Conservation (phyloP, 768 basidiomycete species). For the Fistulinella prunicolor region DNA sequence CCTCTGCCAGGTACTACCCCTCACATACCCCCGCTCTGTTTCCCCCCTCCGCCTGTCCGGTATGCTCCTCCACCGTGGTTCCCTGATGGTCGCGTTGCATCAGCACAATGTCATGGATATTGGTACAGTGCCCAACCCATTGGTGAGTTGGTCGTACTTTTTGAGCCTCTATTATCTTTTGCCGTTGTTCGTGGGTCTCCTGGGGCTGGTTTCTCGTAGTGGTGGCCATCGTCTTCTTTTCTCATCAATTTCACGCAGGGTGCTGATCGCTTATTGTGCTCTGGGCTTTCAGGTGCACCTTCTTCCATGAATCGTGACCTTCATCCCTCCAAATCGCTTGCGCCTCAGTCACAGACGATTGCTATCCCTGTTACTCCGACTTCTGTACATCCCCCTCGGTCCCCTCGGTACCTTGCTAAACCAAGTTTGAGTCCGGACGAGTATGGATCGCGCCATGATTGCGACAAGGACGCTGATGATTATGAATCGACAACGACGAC, state of each 20-base stretch:
- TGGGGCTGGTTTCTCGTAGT: no score
- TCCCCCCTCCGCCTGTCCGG: conserved; percentile 12
- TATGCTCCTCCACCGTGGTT: conserved; percentile 17
- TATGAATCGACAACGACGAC: conserved; percentile 28
- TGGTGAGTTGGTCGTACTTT: conserved; percentile 26
- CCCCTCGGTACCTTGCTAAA: conserved; percentile 1
- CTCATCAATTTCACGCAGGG: no score
- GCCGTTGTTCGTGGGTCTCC: no score
- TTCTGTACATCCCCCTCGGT: background rate
- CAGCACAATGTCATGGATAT: conserved; percentile 18
- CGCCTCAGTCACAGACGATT: conserved; percentile 5
- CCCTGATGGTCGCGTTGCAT: conserved; percentile 6
- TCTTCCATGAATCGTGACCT: conserved; percentile 11
- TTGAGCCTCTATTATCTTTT: no score
- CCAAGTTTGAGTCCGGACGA: conserved; percentile 5
- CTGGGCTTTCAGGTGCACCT: conserved; percentile 13
- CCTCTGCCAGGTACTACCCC: conserved; percentile 1
- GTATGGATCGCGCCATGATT: conserved; percentile 6
- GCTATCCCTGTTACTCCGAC: conserved; percentile 1
- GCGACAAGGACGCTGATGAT: conserved; percentile 24
- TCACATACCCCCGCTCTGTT: conserved; percentile 8
- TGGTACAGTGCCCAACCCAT: conserved; percentile 18
- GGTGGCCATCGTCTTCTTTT: background rate
- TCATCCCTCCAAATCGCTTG: conserved; percentile 2
- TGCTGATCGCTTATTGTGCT: conserved; percentile 11